Evolutionary conservation across 257 asterid species (phyloP), one percentile per base, ranked within the genome.

Genomic region (Ballota nigra): DNA sequence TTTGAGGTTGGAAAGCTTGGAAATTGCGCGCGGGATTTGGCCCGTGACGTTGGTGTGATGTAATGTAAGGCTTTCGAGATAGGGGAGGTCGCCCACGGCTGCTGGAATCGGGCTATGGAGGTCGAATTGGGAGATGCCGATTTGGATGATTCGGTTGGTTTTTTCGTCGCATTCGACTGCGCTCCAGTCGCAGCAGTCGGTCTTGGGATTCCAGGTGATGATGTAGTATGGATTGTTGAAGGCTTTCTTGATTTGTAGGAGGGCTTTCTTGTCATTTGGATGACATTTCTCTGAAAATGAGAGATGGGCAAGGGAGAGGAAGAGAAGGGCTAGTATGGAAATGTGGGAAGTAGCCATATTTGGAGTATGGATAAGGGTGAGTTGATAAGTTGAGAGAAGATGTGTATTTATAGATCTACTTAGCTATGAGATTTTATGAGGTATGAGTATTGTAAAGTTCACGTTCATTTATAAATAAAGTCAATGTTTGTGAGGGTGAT

Each of bases 181-280:
- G 18, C 74, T 63, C 95, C 96, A 86, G 0, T 66, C 19, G 56
- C 96, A 90, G 68, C 96, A 90, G 16, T 87, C 92, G 43, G 72
- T 41, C 1, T 81, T 31, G 1, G 92, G 84, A 15, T 79, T 41
- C 91, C 92, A 90, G 0, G 96, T 77, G 76, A 83, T 78, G 16
- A 87, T 49, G 8, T 40, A 74, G 74, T 82, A 78, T 29, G 91
- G 89, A n/a, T 82, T 83, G 75, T 77, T 70, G 7, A 88, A 67
- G 55, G 72, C 87, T 29, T 79, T 52, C 77, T 87, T 86, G 84
- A 89, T 83, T 52, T 82, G 45, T n/a, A n/a, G n/a, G n/a, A n/a
- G n/a, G n/a, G n/a, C n/a, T n/a, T n/a, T n/a, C n/a, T n/a, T n/a
- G n/a, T n/a, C n/a, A n/a, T n/a, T n/a, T n/a, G n/a, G n/a, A n/a